Base-by-base conservation (phyloP, 139 green algal genomes). In the Pseudopediastrum boryanum region DNA sequence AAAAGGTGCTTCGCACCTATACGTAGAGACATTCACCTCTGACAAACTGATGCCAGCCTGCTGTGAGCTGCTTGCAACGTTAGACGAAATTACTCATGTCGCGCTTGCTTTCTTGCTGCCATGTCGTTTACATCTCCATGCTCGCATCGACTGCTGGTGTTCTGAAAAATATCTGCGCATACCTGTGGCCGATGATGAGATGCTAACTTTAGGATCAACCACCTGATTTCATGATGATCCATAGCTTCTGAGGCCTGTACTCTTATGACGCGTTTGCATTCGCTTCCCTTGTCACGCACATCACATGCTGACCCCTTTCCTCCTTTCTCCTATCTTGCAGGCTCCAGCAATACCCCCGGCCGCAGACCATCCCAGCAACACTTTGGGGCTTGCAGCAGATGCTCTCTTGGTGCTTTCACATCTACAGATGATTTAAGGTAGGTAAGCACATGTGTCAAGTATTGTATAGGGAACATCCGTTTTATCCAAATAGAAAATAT, bases 181-280 rank as follows among this genome's bases (percentile, higher is more conserved):
- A 41, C 36, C 27, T 9, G 54, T 10, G 73, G 73, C 73, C 59
- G 39, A 3, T 80, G 73, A 80, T 61, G 73, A 80, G 71, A 63
- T 72, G 73, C 73, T 70, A 78, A 78, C 33, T 78, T 48, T 16
- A 80, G 73, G 73, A 80, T 80, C 73, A 80, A 80, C 73, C 73
- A 80, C 63, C 73, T 36, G 71, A 80, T 52, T 10, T 63, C 68
- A 36, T 51, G 64, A 54, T 54, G 68, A 76, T 36, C 12, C 38
- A 23, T 61, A 76, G 68, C 68, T 72, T 72, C 64, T 72, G 64
- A 72, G 64, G 64, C 64, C 64, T 56, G 13, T 56, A 10, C 8
- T 27, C 9, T n/a, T n/a, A 21, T 58, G 16, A 58, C 21, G 48
- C 48, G 48, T 58, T 58, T 58, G 16, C 48, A n/a, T 16, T 21